Evolutionary conservation across 148 eudicot genomes (phyloP), one percentile per base, ranked within the genome.

Genomic region (Vaccinium corymbosum): DNA sequence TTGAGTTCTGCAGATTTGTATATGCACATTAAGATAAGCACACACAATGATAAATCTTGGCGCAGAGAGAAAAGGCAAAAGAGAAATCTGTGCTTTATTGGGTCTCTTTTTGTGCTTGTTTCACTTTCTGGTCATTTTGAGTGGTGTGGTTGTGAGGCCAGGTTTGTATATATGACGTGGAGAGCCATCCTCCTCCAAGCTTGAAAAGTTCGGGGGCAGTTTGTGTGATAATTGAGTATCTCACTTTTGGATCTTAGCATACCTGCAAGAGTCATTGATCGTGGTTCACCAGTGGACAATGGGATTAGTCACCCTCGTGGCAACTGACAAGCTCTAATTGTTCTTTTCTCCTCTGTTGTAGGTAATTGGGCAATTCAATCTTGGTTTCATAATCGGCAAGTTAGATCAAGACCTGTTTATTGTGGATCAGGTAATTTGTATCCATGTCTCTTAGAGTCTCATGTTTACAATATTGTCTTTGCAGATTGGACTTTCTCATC

Each of bases 321-420:
- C 35, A 71, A 80, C 49, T 35, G 52, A 7, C n/a, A 56, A 68
- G 81, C 50, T 78, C 55, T 17, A 68, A 50, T 70, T 72, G 52
- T 57, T 19, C 20, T 77, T 62, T 11, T 1, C 71, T 70, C 32
- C 25, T 66, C 74, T 78, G 11, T 59, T 22, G 68, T 83, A 96
- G 99, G 95, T 92, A 68, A 91, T 96, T 87, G 98, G 98, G 80
- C 98, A 96, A 85, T 96, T 96, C 89, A 96, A 96, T 91, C 95
- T 93, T 84, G 99, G 99, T 27, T 96, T 96, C 85, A 94, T 96
- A 77, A 91, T 96, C 85, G 98, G 94, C 70, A 96, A 94, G 92
- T 87, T 94, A 80, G 95, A 90, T 82, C 89, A 94, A 86, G 95
- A 96, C 85, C 90, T 96, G 46, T 96, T 96, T 85, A 96, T 96